Evolutionary conservation across 2,329 filamentous ascomycete species (phyloP).

Genomic region (Fusarium clavum): DNA sequence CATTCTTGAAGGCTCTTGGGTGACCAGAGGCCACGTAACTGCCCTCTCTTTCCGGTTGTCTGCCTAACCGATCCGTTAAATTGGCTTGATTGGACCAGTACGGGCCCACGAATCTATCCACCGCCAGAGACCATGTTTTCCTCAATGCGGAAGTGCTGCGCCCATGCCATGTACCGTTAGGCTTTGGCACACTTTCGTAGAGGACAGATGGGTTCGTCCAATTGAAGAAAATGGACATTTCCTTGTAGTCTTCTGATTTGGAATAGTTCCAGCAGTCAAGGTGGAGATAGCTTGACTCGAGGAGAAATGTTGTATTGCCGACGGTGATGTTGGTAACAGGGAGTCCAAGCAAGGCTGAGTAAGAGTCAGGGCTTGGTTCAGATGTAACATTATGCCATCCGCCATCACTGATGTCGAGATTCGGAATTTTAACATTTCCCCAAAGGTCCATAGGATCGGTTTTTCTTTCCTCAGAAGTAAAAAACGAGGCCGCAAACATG

Average conservation of each 20-base stretch:
- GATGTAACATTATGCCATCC: background rate
- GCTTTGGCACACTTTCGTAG: background rate
- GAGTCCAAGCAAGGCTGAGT: slow-evolving; percentile 17
- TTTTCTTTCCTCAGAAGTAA: background rate
- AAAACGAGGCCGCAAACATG: background rate
- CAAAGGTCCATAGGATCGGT: slow-evolving; percentile 9
- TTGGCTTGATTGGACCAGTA: background rate
- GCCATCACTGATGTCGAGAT: background rate
- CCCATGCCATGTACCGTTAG: slow-evolving; percentile 19
- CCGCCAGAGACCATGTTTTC: background rate
- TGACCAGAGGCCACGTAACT: background rate
- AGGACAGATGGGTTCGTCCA: background rate
- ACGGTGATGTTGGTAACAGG: background rate
- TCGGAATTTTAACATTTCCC: slow-evolving; percentile 26
- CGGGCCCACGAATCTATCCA: slow-evolving; percentile 8
- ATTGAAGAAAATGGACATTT: background rate
- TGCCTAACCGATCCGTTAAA: background rate
- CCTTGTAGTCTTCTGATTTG: too few species aligned
- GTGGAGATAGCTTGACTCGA: slow-evolving; percentile 25
- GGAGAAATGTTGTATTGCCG: slow-evolving; percentile 8
- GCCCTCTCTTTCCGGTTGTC: too few species aligned
- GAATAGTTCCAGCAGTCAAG: background rate
- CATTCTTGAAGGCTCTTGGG: background rate
- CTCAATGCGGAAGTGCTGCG: accelerated
- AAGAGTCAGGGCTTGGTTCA: background rate